Evolutionary conservation across 257 asterid species (phyloP), one percentile per base, ranked within the genome.

Genomic region (Plectranthus barbatus): DNA sequence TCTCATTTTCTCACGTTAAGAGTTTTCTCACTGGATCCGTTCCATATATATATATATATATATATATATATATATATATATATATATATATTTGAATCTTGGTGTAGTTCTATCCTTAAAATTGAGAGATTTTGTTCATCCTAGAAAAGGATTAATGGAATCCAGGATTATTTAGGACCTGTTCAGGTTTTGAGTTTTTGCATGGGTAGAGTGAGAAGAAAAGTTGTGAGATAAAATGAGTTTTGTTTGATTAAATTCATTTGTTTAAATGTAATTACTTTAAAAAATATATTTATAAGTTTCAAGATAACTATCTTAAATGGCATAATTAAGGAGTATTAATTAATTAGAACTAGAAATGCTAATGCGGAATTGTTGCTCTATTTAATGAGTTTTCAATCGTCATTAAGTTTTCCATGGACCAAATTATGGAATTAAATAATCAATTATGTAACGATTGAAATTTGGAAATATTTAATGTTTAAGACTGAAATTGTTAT

Each of bases 281-380:
- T 1, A 23, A 23, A 23, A 23, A 23, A 23, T 73, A 39, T 24
- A 12, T 23, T 13, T 47, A 58, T n/a, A 34, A 4, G 72, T 47
- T 67, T 45, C 20, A 8, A 26, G 53, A 54, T 3, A 3, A 3
- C 19, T 52, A 33, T 34, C 20, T 46, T 42, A 53, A 37, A 9
- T 6, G 18, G 9, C 34, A 19, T 60, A 37, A 59, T 60, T 60
- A 46, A 50, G 67, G 62, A 56, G 71, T 47, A 61, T 67, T 26
- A 11, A 19, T 21, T 46, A 48, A n/a, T n/a, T n/a, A n/a, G n/a
- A n/a, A n/a, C n/a, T n/a, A n/a, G n/a, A n/a, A n/a, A n/a, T n/a
- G n/a, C 29, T 48, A 14, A 13, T 40, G 24, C 40, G 46, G 5
- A 23, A 9, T 39, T 8, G 4, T 17, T 47, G n/a, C 7, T 56